Evolutionary conservation across 441 rosid genomes (phyloP).

Genomic region (Jatropha podagrica): DNA sequence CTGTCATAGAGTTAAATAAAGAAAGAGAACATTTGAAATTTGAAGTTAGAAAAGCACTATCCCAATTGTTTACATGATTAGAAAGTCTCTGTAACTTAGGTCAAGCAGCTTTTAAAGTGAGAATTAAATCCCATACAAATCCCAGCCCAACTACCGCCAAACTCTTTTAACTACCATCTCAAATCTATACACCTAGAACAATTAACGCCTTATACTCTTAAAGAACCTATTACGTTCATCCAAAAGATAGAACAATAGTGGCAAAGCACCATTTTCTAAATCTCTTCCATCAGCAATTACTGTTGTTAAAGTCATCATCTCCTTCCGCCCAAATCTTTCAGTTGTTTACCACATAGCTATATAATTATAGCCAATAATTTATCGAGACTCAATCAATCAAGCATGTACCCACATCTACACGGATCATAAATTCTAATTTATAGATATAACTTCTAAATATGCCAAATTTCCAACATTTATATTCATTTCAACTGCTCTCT

Average conservation of each 20-base stretch:
- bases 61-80: background rate
- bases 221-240: background rate
- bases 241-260: background rate
- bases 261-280: background rate
- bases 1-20: slow-evolving; percentile 33
- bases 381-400: background rate
- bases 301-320: background rate
- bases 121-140: background rate
- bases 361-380: background rate
- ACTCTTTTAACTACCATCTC: background rate
- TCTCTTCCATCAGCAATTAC: background rate
- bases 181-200: background rate
- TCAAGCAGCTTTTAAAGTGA: background rate
- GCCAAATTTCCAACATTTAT: too few relatives aligned
- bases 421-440: too few relatives aligned
- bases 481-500: too few relatives aligned
- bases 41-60: background rate
- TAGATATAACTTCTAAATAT: too few relatives aligned
- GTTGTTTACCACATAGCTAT: background rate
- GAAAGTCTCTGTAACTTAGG: background rate
- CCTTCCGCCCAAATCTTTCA: background rate
- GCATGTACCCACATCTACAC: background rate
- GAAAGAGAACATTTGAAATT: background rate
- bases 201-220: background rate
- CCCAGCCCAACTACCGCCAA: background rate